Evolutionary conservation across 169 alveolate species (phyloP), one percentile per base, ranked within the genome.

Genomic region (Eimeria sp.): DNA sequence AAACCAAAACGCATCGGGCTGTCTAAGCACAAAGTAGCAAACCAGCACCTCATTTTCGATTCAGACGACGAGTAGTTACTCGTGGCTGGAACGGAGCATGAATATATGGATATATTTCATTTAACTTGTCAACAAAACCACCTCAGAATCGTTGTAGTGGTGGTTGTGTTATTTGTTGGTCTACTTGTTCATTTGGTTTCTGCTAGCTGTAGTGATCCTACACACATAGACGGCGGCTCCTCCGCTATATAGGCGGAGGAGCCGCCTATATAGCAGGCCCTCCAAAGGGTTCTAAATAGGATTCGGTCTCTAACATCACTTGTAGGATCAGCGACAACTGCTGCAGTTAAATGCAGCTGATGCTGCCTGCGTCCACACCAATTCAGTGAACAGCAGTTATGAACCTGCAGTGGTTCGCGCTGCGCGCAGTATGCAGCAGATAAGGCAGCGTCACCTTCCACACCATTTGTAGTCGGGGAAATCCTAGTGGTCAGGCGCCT

Each of bases 41-140:
- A 85, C 62, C 93, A 85, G 62, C 93, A 85, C 93, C 66, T 85
- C 80, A 85, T 85, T 13, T 85, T 85, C 82, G 74, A 62, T 10
- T 85, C 93, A 10, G 93, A 85, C 62, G 93, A 85, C n/a, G 93
- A 85, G 16, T 85, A 64, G 62, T 9, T 20, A 3, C 46, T 83
- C n/a, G 6, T 30, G 60, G 71, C 18, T 54, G 18, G 52, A 14
- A 71, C 52, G 54, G 30, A 37, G 76, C 66, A 56, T 9, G 49
- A 18, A 83, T 25, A 27, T 58, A 56, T 9, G 49, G 23, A 83
- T 25, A 27, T 58, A 6, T 58, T 33, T 58, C n/a, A 2, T 30
- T 71, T 9, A n/a, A 25, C 40, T 71, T 33, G 27, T 30, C 16
- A 20, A 4, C 49, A 71, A 33, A 9, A 71, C 54, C n/a, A 9